These are phyloP conservation scores for Hortiboletus flavorubellus DNA, from an alignment of 768 basidiomycete genomes.

Conservation along the genomic window DNA sequence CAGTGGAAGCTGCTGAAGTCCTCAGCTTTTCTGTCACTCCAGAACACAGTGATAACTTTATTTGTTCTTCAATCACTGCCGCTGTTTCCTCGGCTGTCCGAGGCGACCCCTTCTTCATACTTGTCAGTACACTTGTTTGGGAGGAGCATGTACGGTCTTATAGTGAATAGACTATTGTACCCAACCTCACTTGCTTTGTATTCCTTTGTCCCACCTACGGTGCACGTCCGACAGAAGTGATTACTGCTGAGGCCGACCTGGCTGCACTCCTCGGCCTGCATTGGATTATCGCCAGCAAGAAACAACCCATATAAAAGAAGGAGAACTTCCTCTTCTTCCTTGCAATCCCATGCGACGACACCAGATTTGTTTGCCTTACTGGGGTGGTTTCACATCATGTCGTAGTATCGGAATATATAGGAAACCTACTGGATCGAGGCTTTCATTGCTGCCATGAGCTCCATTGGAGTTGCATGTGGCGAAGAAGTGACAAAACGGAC, in stretches of 20 bases:
- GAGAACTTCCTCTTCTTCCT: constrained; percentile 17
- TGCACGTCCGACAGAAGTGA: constrained; percentile 38
- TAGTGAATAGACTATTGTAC: constrained; percentile 34
- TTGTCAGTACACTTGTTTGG: too few relatives aligned
- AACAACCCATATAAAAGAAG: constrained; percentile 22
- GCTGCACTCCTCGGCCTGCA: constrained; percentile 19
- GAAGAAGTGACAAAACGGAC: constrained; percentile 31
- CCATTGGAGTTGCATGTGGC: constrained; percentile 33
- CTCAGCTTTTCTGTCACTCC: too few relatives aligned
- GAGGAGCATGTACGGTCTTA: constrained; percentile 2
- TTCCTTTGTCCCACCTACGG: constrained; percentile 34
- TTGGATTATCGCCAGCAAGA: constrained; percentile 38
- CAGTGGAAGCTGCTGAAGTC: too few relatives aligned
- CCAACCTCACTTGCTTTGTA: constrained; percentile 33
- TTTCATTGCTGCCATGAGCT: constrained; percentile 28
- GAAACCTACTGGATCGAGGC: constrained; percentile 20
- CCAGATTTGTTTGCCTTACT: background rate
- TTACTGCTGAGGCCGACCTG: constrained; percentile 44
- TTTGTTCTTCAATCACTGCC: too few relatives aligned
- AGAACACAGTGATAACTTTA: too few relatives aligned
- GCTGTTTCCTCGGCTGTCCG: too few relatives aligned
- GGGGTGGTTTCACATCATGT: background rate
- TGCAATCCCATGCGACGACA: constrained; percentile 31
- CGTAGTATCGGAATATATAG: too few relatives aligned
- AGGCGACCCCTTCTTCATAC: too few relatives aligned